These are phyloP conservation scores for Rhododendron simsii DNA, from an alignment of 148 eudicot genomes.

Conservation along the genomic window DNA sequence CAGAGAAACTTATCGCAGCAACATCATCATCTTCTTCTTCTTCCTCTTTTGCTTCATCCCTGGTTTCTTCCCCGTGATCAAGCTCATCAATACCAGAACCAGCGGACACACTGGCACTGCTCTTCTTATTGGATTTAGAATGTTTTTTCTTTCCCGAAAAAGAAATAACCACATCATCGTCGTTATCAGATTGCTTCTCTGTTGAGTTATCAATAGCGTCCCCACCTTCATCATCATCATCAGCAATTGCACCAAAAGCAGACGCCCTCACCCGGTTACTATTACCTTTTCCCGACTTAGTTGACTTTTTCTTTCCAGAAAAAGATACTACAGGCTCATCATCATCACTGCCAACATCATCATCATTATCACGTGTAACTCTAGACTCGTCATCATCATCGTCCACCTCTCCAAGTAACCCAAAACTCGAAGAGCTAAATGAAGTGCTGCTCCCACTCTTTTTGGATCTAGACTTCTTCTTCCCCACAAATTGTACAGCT, in stretches of 20 bases:
- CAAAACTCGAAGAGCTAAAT: constrained; percentile 43
- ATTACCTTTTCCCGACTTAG: constrained; percentile 30
- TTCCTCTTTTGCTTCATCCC: constrained; percentile 14
- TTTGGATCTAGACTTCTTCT: constrained; percentile 57
- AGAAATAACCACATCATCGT: constrained; percentile 39
- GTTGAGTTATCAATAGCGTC: constrained; percentile 20
- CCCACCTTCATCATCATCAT: constrained; percentile 38
- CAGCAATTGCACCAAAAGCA: constrained; percentile 45
- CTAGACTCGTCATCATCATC: constrained; percentile 25
- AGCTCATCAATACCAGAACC: constrained; percentile 28
- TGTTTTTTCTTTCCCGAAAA: constrained; percentile 66
- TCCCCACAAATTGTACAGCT: constrained; percentile 37
- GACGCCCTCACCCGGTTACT: constrained; percentile 30
- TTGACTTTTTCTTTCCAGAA: constrained; percentile 37
- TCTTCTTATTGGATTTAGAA: constrained; percentile 47
- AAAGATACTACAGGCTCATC: constrained; percentile 24
- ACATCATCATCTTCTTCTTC: constrained; percentile 27
- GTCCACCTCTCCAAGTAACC: constrained; percentile 48
- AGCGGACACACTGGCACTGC: constrained; percentile 12
- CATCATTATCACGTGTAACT: constrained; percentile 27
- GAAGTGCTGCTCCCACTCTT: constrained; percentile 29
- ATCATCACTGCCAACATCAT: constrained; percentile 39
- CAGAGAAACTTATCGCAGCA: constrained; percentile 40
- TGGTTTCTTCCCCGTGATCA: constrained; percentile 35
- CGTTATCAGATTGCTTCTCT: constrained; percentile 34